These are phyloP conservation scores for Cytidiella melzeri DNA, from an alignment of 768 basidiomycete species.

Conservation along the genomic window DNA sequence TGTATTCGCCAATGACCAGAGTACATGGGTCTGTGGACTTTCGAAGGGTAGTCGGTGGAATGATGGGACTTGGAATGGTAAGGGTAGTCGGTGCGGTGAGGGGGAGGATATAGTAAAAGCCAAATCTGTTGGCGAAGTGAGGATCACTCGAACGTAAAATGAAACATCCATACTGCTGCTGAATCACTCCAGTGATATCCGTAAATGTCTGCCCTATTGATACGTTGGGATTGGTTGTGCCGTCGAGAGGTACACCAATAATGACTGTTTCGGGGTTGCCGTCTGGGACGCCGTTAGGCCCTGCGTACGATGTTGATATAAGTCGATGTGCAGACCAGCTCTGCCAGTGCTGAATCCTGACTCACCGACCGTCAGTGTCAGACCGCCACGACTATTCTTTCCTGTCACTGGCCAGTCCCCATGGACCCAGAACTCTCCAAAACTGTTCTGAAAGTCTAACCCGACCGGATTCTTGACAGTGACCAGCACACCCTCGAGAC, in stretches of 20 bases:
- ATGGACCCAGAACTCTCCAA: conserved; percentile 51
- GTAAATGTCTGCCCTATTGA: conserved; percentile 39
- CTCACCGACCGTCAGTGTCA: conserved; percentile 45
- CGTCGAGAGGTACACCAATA: conserved; percentile 49
- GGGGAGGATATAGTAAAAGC: conserved; percentile 53
- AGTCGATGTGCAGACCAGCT: no score
- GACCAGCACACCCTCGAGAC: conserved; percentile 52
- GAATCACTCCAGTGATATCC: conserved; percentile 50
- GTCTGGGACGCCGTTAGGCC: conserved; percentile 46
- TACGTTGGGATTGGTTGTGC: conserved; percentile 43
- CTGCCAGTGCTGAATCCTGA: neutral
- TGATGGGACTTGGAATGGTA: conserved; percentile 30
- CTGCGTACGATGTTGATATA: conserved; percentile 24
- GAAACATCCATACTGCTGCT: conserved; percentile 34
- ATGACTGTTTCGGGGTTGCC: conserved; percentile 52
- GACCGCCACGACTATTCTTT: conserved; percentile 48
- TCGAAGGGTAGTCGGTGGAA: conserved; percentile 36
- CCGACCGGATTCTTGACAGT: conserved; percentile 41
- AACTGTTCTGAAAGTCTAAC: conserved; percentile 44
- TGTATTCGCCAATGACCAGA: conserved; percentile 53
- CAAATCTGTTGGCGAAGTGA: conserved; percentile 18
- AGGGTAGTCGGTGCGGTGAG: conserved; percentile 45
- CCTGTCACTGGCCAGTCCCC: conserved; percentile 52
- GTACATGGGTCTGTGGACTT: conserved; percentile 29
- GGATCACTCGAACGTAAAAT: neutral